phyloP scores from a whole-genome alignment of 108 stramenopile genomes.

The Nitzschia sp. region DNA sequence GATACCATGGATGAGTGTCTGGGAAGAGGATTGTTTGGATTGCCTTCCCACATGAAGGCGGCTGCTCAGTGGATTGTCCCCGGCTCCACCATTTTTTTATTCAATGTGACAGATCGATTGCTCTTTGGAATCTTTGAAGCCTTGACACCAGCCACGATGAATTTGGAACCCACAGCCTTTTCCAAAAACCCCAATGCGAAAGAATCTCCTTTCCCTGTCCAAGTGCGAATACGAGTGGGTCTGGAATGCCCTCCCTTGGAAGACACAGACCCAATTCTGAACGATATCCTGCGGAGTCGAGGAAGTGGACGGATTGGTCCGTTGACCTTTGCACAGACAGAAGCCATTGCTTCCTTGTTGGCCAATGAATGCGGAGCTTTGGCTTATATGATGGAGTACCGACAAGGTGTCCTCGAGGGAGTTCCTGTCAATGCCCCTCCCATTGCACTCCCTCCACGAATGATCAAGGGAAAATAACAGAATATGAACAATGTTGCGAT shows the following conservation, averaged over 20 bases:
- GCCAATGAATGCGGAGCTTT: constrained; percentile 84
- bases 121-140: constrained; percentile 91
- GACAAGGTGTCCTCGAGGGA: constrained; percentile 54
- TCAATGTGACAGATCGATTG: constrained; percentile 81
- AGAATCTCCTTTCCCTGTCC: constrained; percentile 82
- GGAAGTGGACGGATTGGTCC: constrained; percentile 76
- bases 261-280: constrained; percentile 78
- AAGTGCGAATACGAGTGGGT: constrained; percentile 76
- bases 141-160: constrained; percentile 68
- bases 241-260: constrained; percentile 85
- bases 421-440: constrained; percentile 66
- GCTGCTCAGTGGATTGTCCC: constrained; percentile 75
- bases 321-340: constrained; percentile 73
- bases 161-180: constrained; percentile 83
- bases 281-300: constrained; percentile 78
- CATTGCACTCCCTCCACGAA: constrained; percentile 79
- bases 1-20: constrained; percentile 90
- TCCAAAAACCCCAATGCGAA: constrained; percentile 86
- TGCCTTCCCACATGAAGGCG: constrained; percentile 85
- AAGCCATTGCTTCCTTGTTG: constrained; percentile 75
- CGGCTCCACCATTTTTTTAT: constrained; percentile 80
- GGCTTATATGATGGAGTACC: constrained; percentile 81
- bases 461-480: constrained; percentile 25
- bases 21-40: constrained; percentile 83
- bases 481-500: background rate